These are phyloP conservation scores for Simplicillium sp. DNA, from an alignment of 2,329 filamentous ascomycete species.

Conservation along the genomic window DNA sequence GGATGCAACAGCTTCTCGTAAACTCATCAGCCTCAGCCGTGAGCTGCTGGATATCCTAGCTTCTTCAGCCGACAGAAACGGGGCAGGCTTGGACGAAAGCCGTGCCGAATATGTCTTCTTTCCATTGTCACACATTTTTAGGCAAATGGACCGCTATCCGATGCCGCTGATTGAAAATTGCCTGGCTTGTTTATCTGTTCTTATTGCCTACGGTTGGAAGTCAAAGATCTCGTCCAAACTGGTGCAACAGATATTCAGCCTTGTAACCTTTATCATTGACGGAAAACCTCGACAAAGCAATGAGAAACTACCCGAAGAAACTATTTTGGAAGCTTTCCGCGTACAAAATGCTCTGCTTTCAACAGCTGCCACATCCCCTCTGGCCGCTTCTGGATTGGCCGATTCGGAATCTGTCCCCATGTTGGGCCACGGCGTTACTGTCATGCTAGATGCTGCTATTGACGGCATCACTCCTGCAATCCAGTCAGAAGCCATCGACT, in stretches of 20 bases:
- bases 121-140: constrained; percentile 78
- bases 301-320: constrained; percentile 57
- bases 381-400: constrained; percentile 38
- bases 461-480: constrained; percentile 56
- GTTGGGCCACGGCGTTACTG: constrained; percentile 72
- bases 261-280: constrained; percentile 73
- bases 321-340: constrained; percentile 59
- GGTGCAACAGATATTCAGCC: constrained; percentile 74
- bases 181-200: constrained; percentile 62
- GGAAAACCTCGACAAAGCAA: constrained; percentile 49
- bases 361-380: constrained; percentile 41
- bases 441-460: constrained; percentile 65
- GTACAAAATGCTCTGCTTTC: constrained; percentile 59
- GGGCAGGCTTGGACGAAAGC: constrained; percentile 56
- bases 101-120: constrained; percentile 94
- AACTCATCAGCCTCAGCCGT: constrained; percentile 34
- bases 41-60: constrained; percentile 36
- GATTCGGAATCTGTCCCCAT: constrained; percentile 59
- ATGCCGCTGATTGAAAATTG: constrained; percentile 65
- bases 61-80: constrained; percentile 26
- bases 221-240: constrained; percentile 60
- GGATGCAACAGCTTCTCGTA: constrained; percentile 27
- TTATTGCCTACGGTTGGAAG: constrained; percentile 75
- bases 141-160: constrained; percentile 62
- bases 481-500: constrained; percentile 59